phyloP scores from a whole-genome alignment of 2,329 filamentous ascomycete genomes.

The Aspergillus pseudoviridinutans region DNA sequence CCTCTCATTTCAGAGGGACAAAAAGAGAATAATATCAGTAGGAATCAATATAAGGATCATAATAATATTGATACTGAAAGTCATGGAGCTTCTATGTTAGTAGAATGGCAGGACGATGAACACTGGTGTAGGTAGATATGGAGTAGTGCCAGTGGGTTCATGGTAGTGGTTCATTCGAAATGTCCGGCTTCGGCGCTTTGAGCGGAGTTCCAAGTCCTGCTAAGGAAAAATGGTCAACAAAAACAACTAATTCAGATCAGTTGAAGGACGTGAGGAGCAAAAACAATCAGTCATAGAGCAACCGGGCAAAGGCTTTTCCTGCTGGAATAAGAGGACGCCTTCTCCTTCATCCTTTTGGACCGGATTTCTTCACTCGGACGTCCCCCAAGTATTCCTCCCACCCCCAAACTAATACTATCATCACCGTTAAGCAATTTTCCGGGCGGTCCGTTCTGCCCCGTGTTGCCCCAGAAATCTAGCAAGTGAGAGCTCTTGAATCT shows the following conservation, averaged over 20 bases:
- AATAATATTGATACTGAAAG: too few species aligned
- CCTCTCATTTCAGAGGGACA: too few species aligned
- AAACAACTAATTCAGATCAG: constrained; percentile 5
- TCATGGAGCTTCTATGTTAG: too few species aligned
- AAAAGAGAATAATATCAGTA: too few species aligned
- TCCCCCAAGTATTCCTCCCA: constrained; percentile 8
- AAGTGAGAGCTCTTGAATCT: not conserved
- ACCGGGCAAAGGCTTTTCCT: constrained; percentile 24
- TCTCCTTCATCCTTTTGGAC: constrained; percentile 2
- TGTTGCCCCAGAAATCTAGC: constrained; percentile 1
- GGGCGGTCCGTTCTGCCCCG: constrained; percentile 21
- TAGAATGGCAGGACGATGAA: not conserved
- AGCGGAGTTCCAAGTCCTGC: constrained; percentile 4
- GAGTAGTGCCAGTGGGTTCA: not conserved
- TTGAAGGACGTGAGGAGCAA: constrained; percentile 2
- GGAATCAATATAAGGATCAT: too few species aligned
- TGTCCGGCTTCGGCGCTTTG: constrained; percentile 28
- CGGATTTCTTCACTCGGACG: not conserved
- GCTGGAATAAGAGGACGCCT: constrained; percentile 15
- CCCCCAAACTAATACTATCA: not conserved
- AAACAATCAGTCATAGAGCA: constrained; percentile 3
- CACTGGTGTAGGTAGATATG: not conserved
- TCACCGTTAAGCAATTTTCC: constrained; percentile 14
- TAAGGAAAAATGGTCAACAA: constrained; percentile 2
- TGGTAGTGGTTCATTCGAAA: constrained; percentile 10